Base-by-base conservation (phyloP, 2,329 filamentous ascomycete species). In the Nannizziopsis barbatae region DNA sequence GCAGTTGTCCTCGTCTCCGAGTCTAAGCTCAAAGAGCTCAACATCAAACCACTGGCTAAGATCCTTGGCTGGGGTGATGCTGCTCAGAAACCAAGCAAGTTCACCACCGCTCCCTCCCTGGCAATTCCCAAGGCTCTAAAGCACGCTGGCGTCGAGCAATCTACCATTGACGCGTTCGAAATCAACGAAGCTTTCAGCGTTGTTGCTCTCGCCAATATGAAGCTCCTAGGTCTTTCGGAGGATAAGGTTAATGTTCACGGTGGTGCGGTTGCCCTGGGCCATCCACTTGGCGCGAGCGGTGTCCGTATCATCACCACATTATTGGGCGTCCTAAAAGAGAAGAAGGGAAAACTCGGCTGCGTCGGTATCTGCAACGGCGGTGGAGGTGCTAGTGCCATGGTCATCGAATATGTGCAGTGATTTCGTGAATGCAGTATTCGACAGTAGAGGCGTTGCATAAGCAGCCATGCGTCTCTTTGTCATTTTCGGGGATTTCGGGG, bases 111-210 rank as follows among this genome's bases (percentile, higher is more conserved):
- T 7, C 92, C 92, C 8, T 79, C 92, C 15, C 79, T 96, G 49
- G 92, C 92, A 56, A 93, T 98, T 60, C 92, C 92, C 66, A 98
- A 96, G 76, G 92, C 92, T 50, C 79, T 98, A 63, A 88, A 90
- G 76, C 90, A 98, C 71, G 92, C 92, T 53, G 85, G 86, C 54
- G 72, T 98, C 53, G 77, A 80, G 50, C 76, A 81, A 58, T 79
- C 83, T 55, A 76, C 86, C 51, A 76, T 98, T 50, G 90, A 96
- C 62, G 92, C 81, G 59, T 98, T 92, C 68, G 92, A 98, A 76
- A 95, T 98, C 76, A 98, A 98, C 75, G 92, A 98, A 75, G 92
- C 92, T 37, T 98, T 98, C 75, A 92, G 86, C 54, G 92, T 95
- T 43, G 92, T 98, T 55, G 87, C 92, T 35, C 77, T 98, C 45